phyloP scores from a whole-genome alignment of 192 early-diverging fungal species.

The Backusella psychrophila region DNA sequence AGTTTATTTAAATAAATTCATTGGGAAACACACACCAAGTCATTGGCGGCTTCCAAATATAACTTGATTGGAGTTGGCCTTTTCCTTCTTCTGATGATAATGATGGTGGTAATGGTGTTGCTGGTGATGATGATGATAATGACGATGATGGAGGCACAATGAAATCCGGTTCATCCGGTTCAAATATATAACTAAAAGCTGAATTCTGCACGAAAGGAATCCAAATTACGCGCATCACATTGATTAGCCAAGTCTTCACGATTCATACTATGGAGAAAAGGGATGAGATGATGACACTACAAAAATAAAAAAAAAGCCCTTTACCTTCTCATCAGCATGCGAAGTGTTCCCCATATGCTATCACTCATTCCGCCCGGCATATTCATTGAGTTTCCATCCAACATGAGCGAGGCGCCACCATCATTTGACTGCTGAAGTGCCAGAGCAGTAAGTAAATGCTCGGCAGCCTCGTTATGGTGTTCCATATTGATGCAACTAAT shows the following conservation, averaged over 20 bases:
- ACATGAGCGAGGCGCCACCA: not conserved
- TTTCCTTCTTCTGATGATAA: not conserved
- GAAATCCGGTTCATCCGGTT: not conserved
- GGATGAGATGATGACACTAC: slow-evolving; percentile 6
- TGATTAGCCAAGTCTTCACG: slow-evolving; percentile 81
- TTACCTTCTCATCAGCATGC: slow-evolving; percentile 54
- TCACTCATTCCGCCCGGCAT: slow-evolving; percentile 57
- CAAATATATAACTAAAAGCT: slow-evolving; percentile 58
- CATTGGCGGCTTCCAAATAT: slow-evolving; percentile 4
- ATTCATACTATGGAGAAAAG: slow-evolving; percentile 60
- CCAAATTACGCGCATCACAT: slow-evolving; percentile 71
- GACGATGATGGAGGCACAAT: not conserved
- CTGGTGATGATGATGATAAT: no score
- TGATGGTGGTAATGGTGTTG: not conserved
- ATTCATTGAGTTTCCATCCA: not conserved
- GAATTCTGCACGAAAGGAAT: slow-evolving; percentile 80
- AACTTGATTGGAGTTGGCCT: not conserved
- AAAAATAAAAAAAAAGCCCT: not conserved
- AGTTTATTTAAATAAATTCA: slow-evolving; percentile 14
- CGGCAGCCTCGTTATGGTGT: slow-evolving; percentile 87
- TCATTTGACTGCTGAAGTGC: slow-evolving; percentile 62
- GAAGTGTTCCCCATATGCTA: slow-evolving; percentile 83
- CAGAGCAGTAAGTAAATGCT: slow-evolving; percentile 88
- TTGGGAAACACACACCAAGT: slow-evolving; percentile 15
- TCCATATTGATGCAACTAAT: slow-evolving; percentile 94